Percentiles rank a stretch among this genome's conserved stretches.
Evolutionary conservation across 1,284 basidiomycete genomes (phyloP).

Genomic region (Lentinula novae-zelandiae): DNA sequence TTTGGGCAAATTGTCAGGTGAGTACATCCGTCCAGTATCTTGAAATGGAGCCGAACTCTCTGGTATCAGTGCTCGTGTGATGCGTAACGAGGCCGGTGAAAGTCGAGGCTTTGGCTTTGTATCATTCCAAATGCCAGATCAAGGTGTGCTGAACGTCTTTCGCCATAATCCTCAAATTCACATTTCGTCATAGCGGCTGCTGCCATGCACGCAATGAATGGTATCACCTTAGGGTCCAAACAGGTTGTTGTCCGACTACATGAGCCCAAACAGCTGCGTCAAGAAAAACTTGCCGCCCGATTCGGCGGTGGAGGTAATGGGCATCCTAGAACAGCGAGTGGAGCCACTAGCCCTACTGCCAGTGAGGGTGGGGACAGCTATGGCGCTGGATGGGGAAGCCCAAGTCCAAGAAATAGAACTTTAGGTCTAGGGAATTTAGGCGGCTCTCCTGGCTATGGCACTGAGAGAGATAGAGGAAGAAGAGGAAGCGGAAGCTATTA

Average conservation of each 20-base stretch:
- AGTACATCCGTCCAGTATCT: conserved; percentile 10
- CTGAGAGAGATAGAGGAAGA: conserved; percentile 62
- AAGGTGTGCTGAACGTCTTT: conserved; percentile 47
- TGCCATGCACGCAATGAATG: conserved; percentile 82
- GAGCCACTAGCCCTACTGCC: conserved; percentile 75
- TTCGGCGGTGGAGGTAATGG: conserved; percentile 65
- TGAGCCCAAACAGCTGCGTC: conserved; percentile 84
- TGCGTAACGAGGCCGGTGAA: conserved; percentile 83
- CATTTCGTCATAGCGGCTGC: conserved; percentile 44
- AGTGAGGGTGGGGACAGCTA: conserved; percentile 77
- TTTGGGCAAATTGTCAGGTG: conserved; percentile 86
- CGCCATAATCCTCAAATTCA: conserved; percentile 4
- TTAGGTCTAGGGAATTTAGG: conserved; percentile 36
- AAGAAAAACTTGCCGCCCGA: conserved; percentile 81
- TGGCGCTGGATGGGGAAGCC: conserved; percentile 61
- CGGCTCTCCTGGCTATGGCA: conserved; percentile 44
- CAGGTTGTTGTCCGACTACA: conserved; percentile 83
- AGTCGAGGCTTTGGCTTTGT: conserved; percentile 97
- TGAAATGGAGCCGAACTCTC: background rate
- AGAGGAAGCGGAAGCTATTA: conserved; percentile 82
- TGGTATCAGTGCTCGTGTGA: conserved; percentile 75
- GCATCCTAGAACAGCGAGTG: conserved; percentile 72
- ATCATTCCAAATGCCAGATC: conserved; percentile 78
- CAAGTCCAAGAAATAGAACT: conserved; percentile 45
- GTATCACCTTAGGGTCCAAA: conserved; percentile 64